Percentiles rank a stretch among this genome's conserved stretches.
phyloP scores from a whole-genome alignment of 139 green algal genomes.

The Pseudopediastrum boryanum region DNA sequence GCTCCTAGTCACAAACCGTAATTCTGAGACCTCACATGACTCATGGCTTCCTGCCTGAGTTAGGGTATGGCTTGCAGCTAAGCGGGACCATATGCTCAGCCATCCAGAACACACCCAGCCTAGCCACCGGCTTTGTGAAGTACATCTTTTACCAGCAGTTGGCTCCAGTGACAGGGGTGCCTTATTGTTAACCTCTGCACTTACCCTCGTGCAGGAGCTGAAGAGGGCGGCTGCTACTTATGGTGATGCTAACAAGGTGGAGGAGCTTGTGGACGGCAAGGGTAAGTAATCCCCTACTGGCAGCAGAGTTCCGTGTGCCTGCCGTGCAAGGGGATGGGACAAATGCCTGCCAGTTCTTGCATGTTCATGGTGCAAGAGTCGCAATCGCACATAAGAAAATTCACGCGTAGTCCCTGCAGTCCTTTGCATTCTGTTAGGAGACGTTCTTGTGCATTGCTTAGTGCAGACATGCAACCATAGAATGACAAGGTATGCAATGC shows the following conservation, averaged over 20 bases:
- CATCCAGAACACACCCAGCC: neutral
- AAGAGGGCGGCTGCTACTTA: neutral
- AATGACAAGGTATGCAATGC: no score
- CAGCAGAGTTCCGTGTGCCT: neutral
- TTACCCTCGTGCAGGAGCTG: constrained; percentile 4
- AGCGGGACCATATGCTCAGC: neutral
- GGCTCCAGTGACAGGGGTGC: neutral
- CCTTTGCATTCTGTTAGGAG: no score
- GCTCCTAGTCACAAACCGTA: no score
- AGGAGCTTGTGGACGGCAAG: neutral
- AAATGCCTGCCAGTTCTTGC: neutral
- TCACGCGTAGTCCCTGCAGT: no score
- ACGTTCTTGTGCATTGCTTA: no score
- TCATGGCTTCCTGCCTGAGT: no score
- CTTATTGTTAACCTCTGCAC: neutral
- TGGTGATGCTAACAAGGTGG: constrained; percentile 2
- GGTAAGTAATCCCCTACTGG: neutral
- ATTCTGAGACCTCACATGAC: no score
- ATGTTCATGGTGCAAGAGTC: neutral
- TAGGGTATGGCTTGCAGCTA: no score
- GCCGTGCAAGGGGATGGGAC: neutral
- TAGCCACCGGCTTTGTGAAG: neutral
- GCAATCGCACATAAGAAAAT: neutral
- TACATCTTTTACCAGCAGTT: neutral
- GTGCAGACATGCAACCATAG: no score